Conservation (phyloP, 1,284 basidiomycete species). For the Bothia castanella region DNA sequence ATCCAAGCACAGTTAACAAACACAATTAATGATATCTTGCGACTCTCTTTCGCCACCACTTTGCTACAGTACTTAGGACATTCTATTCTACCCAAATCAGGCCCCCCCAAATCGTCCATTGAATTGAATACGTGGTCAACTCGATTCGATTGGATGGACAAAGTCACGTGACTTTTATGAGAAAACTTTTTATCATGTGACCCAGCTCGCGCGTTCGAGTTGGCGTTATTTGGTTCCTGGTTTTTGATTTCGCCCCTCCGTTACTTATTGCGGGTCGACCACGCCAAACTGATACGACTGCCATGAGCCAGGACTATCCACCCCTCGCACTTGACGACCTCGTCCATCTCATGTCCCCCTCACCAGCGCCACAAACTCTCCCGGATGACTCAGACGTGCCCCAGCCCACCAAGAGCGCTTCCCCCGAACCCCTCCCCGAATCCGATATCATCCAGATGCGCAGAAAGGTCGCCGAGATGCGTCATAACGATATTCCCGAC, state of each 20-base stretch:
- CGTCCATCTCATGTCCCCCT: conserved; percentile 40
- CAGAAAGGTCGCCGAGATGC: conserved; percentile 19
- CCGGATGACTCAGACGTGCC: conserved; percentile 22
- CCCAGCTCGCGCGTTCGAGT: conserved; percentile 27
- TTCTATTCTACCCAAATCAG: no score
- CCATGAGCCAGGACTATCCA: conserved; percentile 33
- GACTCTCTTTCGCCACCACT: no score
- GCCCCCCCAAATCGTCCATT: no score
- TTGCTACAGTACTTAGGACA: no score
- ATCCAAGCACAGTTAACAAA: no score
- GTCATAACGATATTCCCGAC: neutral
- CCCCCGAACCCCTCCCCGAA: conserved; percentile 25
- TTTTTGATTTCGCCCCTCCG: conserved; percentile 32
- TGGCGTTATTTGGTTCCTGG: conserved; percentile 30
- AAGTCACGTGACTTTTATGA: conserved; percentile 24
- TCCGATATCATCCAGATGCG: conserved; percentile 27
- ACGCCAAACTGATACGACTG: no score
- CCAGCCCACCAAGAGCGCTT: conserved; percentile 13
- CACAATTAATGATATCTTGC: no score
- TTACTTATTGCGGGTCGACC: no score
- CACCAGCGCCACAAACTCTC: conserved; percentile 31
- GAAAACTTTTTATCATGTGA: conserved; percentile 30
- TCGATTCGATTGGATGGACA: no score
- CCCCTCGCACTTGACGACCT: conserved; percentile 41
- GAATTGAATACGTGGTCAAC: no score